Evolutionary conservation across 345 rosid genomes (phyloP).

Genomic region (Populus simonii): DNA sequence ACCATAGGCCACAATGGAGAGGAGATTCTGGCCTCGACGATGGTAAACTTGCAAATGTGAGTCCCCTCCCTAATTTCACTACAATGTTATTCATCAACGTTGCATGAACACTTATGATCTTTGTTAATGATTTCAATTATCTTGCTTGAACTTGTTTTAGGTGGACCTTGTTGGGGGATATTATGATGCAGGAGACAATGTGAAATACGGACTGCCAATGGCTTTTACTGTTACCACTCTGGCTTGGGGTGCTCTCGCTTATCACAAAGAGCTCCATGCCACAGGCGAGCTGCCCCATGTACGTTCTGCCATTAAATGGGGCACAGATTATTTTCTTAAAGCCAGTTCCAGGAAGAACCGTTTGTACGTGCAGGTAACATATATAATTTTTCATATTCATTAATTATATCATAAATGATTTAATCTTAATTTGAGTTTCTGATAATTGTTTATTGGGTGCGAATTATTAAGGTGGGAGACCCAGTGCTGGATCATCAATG

Average conservation of each 20-base stretch:
- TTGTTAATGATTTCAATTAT: not conserved
- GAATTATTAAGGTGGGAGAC: conserved; percentile 61
- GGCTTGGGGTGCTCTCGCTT: conserved; percentile 64
- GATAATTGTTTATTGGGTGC: no score
- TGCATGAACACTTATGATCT: not conserved
- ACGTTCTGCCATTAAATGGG: conserved; percentile 71
- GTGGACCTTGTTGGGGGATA: conserved; percentile 81
- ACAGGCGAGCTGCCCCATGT: conserved; percentile 49
- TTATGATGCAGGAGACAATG: conserved; percentile 92
- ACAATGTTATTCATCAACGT: no score
- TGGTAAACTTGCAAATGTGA: conserved; percentile 62
- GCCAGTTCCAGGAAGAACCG: conserved; percentile 39
- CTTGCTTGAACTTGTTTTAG: conserved; percentile 20
- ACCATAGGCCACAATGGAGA: conserved; percentile 68
- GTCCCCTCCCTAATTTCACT: conserved; percentile 6
- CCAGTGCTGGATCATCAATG: conserved; percentile 70
- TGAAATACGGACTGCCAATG: conserved; percentile 85
- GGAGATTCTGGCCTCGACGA: conserved; percentile 86
- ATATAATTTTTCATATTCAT: not conserved
- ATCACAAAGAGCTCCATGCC: conserved; percentile 44
- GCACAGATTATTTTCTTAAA: conserved; percentile 87
- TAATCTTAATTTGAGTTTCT: not conserved
- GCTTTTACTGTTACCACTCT: conserved; percentile 84
- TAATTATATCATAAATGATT: not conserved
- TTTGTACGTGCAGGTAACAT: conserved; percentile 67